Evolutionary conservation across 2,329 filamentous ascomycete genomes (phyloP).

Genomic region (Aureobasidium pullulans): DNA sequence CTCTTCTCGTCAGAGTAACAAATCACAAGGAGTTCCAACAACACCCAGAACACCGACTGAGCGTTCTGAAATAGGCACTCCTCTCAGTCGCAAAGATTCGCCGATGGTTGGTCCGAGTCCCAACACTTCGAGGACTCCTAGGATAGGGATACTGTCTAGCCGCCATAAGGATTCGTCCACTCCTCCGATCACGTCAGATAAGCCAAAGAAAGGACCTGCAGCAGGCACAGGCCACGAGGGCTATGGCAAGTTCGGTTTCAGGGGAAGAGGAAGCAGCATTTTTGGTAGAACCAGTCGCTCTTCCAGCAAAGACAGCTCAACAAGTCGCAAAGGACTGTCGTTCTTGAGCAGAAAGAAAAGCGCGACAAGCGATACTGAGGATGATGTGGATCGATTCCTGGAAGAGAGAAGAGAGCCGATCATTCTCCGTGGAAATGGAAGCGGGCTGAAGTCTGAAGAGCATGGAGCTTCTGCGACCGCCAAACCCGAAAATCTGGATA

Average conservation of each 20-base stretch:
- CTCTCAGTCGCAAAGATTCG: constrained; percentile 16
- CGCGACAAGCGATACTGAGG: constrained; percentile 34
- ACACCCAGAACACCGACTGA: constrained; percentile 3
- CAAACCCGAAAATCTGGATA: background rate
- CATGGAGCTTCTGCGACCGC: constrained; percentile 19
- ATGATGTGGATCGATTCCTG: constrained; percentile 36
- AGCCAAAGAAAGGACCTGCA: constrained; percentile 66
- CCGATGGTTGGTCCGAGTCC: background rate
- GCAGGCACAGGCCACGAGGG: constrained; percentile 94
- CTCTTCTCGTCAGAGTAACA: constrained; percentile 23
- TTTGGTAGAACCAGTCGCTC: constrained; percentile 44
- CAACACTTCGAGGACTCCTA: background rate
- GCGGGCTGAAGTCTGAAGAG: constrained; percentile 17
- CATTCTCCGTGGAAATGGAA: constrained; percentile 36
- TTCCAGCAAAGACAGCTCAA: constrained; percentile 34
- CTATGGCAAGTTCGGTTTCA: constrained; percentile 60
- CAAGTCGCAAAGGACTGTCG: constrained; percentile 30
- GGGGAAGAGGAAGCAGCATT: constrained; percentile 57
- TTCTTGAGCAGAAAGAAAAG: constrained; percentile 37
- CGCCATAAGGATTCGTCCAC: background rate
- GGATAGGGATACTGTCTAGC: background rate
- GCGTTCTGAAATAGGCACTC: background rate
- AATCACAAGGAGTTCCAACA: background rate
- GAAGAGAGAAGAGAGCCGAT: constrained; percentile 38
- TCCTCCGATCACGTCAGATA: constrained; percentile 32